Conservation (phyloP, 345 rosid species). For the Populus deltoides region DNA sequence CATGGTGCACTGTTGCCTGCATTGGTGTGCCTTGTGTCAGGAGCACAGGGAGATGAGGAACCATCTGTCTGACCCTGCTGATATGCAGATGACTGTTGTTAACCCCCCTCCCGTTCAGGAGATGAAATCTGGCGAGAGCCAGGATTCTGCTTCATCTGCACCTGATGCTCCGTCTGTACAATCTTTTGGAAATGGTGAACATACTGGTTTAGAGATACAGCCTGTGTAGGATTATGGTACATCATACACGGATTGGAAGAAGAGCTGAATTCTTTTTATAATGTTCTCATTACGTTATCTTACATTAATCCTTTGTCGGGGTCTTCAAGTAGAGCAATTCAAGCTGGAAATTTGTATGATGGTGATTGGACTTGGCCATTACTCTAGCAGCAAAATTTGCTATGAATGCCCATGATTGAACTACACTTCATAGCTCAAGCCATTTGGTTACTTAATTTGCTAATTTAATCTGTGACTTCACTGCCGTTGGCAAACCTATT, state of each 20-base stretch:
- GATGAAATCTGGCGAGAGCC: slow-evolving; percentile 50
- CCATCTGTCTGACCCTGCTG: slow-evolving; percentile 56
- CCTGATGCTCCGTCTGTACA: slow-evolving; percentile 18
- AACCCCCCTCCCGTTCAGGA: slow-evolving; percentile 77
- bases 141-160: slow-evolving; percentile 19
- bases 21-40: slow-evolving; percentile 92
- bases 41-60: slow-evolving; percentile 91
- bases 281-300: not conserved
- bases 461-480: not conserved
- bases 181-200: slow-evolving; percentile 40
- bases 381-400: too few relatives aligned
- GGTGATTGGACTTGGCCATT: too few relatives aligned
- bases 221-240: slow-evolving; percentile 35
- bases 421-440: not conserved
- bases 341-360: too few relatives aligned
- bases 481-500: not conserved
- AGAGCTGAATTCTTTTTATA: not conserved
- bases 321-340: not conserved
- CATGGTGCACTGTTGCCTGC: slow-evolving; percentile 78
- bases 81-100: slow-evolving; percentile 41
- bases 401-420: too few relatives aligned
- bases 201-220: slow-evolving; percentile 47
- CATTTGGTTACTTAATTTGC: not conserved
- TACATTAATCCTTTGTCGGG: not conserved
- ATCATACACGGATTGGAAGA: not conserved